phyloP scores from a whole-genome alignment of 768 basidiomycete species.

The Tephrocybe rancida region DNA sequence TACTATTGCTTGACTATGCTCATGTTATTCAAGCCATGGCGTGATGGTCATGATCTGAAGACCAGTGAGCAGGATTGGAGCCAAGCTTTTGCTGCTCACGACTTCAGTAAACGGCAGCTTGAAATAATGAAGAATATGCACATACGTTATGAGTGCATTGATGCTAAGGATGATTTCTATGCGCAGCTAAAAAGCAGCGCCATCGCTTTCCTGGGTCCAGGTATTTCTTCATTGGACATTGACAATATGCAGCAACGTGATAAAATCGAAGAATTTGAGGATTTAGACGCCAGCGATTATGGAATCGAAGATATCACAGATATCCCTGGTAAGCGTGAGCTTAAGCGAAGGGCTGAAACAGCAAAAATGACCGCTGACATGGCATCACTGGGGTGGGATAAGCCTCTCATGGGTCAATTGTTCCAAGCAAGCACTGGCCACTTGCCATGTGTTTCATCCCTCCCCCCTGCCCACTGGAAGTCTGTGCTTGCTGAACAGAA shows the following conservation, averaged over 20 bases:
- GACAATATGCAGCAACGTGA: too few species aligned
- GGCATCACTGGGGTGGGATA: neutral
- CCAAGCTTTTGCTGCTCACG: neutral
- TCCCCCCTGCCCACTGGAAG: too few species aligned
- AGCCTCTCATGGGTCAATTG: neutral
- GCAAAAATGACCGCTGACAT: neutral
- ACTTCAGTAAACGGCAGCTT: neutral
- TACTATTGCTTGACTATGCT: too few species aligned
- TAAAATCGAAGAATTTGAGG: too few species aligned
- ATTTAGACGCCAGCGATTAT: neutral
- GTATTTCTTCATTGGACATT: neutral
- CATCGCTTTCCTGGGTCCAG: neutral
- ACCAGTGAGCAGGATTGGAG: neutral
- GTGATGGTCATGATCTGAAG: neutral
- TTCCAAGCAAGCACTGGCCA: neutral
- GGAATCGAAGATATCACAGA: neutral
- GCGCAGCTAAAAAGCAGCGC: neutral
- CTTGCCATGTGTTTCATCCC: too few species aligned
- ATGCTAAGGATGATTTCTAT: constrained; percentile 2
- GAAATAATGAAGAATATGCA: constrained; percentile 7
- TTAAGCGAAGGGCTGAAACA: neutral
- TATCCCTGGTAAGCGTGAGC: neutral
- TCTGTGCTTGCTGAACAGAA: too few species aligned
- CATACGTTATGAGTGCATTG: constrained; percentile 1
- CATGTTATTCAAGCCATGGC: constrained; percentile 3